These are phyloP conservation scores for Exophiala calicioides DNA, from an alignment of 2,329 filamentous ascomycete species.

Conservation along the genomic window DNA sequence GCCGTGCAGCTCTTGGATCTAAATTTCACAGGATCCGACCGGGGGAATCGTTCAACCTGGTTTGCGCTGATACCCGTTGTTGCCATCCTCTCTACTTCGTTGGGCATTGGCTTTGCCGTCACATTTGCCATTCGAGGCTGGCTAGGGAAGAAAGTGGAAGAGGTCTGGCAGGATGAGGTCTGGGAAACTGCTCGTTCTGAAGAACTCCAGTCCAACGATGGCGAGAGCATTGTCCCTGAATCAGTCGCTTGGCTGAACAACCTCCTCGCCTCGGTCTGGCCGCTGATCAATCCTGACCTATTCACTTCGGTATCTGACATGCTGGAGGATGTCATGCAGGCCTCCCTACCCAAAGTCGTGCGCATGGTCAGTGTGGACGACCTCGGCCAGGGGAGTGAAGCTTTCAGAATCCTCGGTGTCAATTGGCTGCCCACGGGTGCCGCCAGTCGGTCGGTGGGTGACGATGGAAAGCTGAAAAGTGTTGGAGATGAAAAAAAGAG, in stretches of 20 bases:
- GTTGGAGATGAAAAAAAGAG: constrained; percentile 45
- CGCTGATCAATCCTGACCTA: constrained; percentile 72
- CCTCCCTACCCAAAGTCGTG: constrained; percentile 67
- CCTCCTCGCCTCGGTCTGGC: constrained; percentile 68
- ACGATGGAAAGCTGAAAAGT: constrained; percentile 58
- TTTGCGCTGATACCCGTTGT: constrained; percentile 13
- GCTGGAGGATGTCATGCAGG: constrained; percentile 79
- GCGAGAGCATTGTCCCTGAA: constrained; percentile 56
- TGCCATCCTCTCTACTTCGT: constrained; percentile 22
- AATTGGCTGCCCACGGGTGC: constrained; percentile 72
- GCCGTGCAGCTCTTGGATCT: constrained; percentile 12
- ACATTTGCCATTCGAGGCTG: constrained; percentile 58
- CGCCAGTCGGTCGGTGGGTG: constrained; percentile 61
- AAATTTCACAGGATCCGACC: constrained; percentile 6
- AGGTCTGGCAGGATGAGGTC: constrained; percentile 67
- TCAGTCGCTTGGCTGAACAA: constrained; percentile 73
- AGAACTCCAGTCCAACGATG: constrained; percentile 31
- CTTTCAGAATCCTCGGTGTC: constrained; percentile 68
- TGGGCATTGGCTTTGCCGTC: constrained; percentile 29
- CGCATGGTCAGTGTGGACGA: constrained; percentile 76
- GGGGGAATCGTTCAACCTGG: constrained; percentile 5
- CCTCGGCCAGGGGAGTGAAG: constrained; percentile 72
- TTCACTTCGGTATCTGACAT: constrained; percentile 69
- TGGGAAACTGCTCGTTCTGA: constrained; percentile 65
- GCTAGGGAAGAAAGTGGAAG: constrained; percentile 61